Base-by-base conservation (phyloP, 768 basidiomycete genomes). In the Gautieria morchelliformis region DNA sequence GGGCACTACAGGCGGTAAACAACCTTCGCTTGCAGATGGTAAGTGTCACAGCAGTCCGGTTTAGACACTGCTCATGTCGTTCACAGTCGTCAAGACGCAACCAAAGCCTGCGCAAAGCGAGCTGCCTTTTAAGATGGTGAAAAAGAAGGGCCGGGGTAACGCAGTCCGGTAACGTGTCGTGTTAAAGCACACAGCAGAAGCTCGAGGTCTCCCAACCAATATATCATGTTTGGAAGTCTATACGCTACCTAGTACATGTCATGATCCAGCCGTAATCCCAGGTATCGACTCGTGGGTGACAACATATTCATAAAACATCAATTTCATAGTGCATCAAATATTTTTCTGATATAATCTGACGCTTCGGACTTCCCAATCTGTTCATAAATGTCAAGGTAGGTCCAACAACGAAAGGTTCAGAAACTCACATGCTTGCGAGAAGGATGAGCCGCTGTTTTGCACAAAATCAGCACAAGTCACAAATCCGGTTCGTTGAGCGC, bases 281-380 rank as follows among this genome's bases (percentile, higher is more conserved):
- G 27, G 30, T 49, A 27, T 14, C 35, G 14, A 49, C 24, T 11
- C 19, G 48, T 30, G 15, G 22, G 32, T 39, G 51, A 5, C 20
- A 32, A 35, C 32, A 52, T 22, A 37, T 35, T 33, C 32, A 35
- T 52, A 52, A 52, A 37, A 12, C 48, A 49, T 27, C 19, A 39
- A 14, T 5, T 45, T 41, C 39, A 37, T 45, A 32, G 33, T 9
- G 27, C 15, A 45, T 56, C 24, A 32, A 53, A 71, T 70, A 63
- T 49, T 63, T 50, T 68, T 68, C 67, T 87, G 83, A 68, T 86
- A 93, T 61, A 89, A 79, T 71, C 81, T 80, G 52, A 92, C 81
- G 67, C 79, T 83, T 62, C 74, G 77, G 39, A 93, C 81, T 70
- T 91, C 87, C 89, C 89, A 91, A 66, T 89, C 89, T 92, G 61